Evolutionary conservation across 345 rosid genomes (phyloP).

Genomic region (Camelina sativa): DNA sequence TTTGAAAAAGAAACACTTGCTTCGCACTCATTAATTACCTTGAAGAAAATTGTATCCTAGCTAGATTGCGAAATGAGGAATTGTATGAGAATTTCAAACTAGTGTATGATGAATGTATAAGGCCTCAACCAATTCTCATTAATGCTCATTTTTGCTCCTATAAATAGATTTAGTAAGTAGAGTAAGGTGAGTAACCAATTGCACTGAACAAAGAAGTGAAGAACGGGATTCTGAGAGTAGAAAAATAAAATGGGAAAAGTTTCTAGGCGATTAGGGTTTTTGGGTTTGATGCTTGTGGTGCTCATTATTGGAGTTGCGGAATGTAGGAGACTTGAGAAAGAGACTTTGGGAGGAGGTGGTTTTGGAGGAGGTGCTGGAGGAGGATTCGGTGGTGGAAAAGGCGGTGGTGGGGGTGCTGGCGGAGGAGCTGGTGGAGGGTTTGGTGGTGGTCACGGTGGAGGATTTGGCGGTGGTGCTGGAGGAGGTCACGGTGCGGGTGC

Average conservation of each 20-base stretch:
- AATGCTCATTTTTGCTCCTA: conserved; percentile 27
- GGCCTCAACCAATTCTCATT: conserved; percentile 42
- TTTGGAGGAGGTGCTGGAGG: conserved; percentile 34
- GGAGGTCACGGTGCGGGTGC: conserved; percentile 37
- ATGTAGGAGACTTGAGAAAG: conserved; percentile 47
- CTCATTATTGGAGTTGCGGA: conserved; percentile 41
- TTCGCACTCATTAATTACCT: conserved; percentile 19
- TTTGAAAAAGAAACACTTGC: conserved; percentile 33
- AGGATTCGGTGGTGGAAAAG: conserved; percentile 30
- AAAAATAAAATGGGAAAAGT: conserved; percentile 39
- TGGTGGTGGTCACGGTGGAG: conserved; percentile 36
- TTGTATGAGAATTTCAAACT: conserved; percentile 17
- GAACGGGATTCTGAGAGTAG: not conserved
- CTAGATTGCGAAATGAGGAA: conserved; percentile 11
- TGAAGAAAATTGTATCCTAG: conserved; percentile 33
- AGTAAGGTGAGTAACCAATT: conserved; percentile 17
- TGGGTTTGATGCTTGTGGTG: conserved; percentile 42
- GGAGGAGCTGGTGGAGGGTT: conserved; percentile 41
- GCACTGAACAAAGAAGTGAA: conserved; percentile 23
- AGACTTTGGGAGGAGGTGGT: conserved; percentile 42
- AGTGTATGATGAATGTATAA: conserved; percentile 1
- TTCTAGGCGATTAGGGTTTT: conserved; percentile 32
- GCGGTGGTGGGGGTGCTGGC: conserved; percentile 39
- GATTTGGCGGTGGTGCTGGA: conserved; percentile 38
- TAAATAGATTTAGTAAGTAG: conserved; percentile 26